Base-by-base conservation (phyloP, 495 filamentous ascomycete species). In the Neurospora sublineolata region DNA sequence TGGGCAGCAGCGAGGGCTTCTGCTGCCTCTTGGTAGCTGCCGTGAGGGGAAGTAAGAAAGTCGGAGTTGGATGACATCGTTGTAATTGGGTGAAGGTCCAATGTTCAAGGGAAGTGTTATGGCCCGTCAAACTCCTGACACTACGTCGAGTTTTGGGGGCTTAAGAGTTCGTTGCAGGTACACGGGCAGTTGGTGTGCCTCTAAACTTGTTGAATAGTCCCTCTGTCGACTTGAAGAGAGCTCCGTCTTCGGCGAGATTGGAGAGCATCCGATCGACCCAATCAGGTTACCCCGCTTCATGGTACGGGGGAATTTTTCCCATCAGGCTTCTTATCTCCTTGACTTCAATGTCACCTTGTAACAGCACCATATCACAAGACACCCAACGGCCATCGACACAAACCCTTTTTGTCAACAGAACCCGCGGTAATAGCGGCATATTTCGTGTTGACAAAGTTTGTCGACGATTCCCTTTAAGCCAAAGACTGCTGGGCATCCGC, bases 1-100 rank as follows among this genome's bases (percentile, higher is more conserved):
- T 77, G 72, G 8, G 82, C 81, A 8, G 75, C 76, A 4, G 39
- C 12, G 41, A 82, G 77, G 20, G 80, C 81, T 2, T 33, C 27
- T 20, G 64, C 68, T 23, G 72, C 76, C 40, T 70, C 52, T 4
- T 38, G 38, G 60, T 73, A 20, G 9, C 14, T 36, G 20, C 41
- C 14, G 7, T 64, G 14, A 14, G 12, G 37, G 60, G 9, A 23
- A 16, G 41, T 20, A 20, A 11, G 1, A 30, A 4, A 10, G 64
- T 58, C 20, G 27, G 20, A 44, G 3, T 58, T 33, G 52, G 3
- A 64, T 64, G 27, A 18, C 52, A 64, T 64, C 5, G 30, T 60
- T 18, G 14, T 30, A 18, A 14, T 27, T 60, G 12, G 14, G 7
- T 33, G 52, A 52, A 52, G 44, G 52, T 8, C 20, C 10, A 30